These are phyloP conservation scores for Aspergillus amoenus DNA, from an alignment of 2,329 filamentous ascomycete species.

Conservation along the genomic window DNA sequence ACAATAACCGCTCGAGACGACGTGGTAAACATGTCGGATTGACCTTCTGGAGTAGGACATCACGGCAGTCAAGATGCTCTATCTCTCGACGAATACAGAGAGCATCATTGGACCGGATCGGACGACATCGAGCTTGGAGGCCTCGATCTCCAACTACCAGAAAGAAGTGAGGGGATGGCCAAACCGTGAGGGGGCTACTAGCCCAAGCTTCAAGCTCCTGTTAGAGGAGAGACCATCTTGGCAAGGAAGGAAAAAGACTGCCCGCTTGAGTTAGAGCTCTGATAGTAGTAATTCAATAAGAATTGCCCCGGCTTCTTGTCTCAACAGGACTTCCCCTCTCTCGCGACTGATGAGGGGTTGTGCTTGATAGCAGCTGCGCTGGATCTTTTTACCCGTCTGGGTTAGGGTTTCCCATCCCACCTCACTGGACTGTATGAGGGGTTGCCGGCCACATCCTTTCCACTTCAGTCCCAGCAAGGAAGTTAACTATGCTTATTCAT, in stretches of 20 bases:
- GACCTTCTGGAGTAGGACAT: constrained; percentile 18
- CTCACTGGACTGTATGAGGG: not conserved
- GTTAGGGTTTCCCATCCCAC: constrained; percentile 18
- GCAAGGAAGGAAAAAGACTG: not conserved
- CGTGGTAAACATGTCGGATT: constrained; percentile 10
- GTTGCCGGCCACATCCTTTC: not conserved
- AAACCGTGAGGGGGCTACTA: not conserved
- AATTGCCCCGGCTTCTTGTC: not conserved
- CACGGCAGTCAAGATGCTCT: not conserved
- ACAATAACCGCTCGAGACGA: not conserved
- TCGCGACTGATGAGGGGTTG: not conserved
- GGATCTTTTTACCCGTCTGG: constrained; percentile 22
- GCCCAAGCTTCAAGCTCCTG: too few relatives aligned
- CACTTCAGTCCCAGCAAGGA: not conserved
- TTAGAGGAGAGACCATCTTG: not conserved
- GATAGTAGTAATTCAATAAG: not conserved
- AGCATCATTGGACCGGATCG: not conserved
- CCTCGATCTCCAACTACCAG: not conserved
- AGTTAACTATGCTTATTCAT: not conserved
- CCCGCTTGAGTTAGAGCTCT: not conserved
- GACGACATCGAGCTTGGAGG: not conserved
- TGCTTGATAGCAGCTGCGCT: constrained; percentile 1
- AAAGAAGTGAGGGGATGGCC: not conserved
- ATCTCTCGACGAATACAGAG: not conserved
- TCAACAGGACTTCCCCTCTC: too few relatives aligned